These are phyloP conservation scores for Diplodia seriata DNA, from an alignment of 2,329 filamentous ascomycete genomes.

Conservation along the genomic window DNA sequence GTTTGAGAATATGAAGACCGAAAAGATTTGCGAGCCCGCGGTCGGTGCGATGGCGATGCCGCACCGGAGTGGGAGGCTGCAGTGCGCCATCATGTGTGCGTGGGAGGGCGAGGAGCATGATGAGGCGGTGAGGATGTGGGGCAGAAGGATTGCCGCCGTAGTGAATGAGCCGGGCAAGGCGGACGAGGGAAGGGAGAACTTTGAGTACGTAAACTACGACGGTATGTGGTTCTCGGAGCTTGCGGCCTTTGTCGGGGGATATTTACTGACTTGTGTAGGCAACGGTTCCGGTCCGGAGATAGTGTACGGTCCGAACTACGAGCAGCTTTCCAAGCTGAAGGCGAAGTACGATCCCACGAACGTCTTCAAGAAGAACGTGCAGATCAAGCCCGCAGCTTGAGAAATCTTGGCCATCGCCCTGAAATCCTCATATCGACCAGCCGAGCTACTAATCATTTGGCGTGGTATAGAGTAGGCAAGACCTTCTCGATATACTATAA, in stretches of 20 bases:
- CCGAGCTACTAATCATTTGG: too few species aligned
- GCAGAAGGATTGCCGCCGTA: conserved; percentile 11
- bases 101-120: conserved; percentile 15
- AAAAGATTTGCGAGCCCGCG: conserved; percentile 19
- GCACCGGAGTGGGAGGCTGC: conserved; percentile 32
- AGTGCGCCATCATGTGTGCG: conserved; percentile 2
- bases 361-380: conserved; percentile 38
- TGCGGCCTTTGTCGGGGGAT: conserved; percentile 20
- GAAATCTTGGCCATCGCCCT: not conserved
- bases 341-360: conserved; percentile 46
- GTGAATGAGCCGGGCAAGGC: conserved; percentile 34
- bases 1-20: conserved; percentile 28
- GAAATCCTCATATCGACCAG: not conserved
- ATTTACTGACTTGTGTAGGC: conserved; percentile 27
- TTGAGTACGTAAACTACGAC: conserved; percentile 46
- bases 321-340: conserved; percentile 44
- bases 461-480: too few species aligned
- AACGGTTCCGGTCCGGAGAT: conserved; percentile 40
- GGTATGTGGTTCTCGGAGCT: conserved; percentile 34
- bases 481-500: too few species aligned
- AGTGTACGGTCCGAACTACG: conserved; percentile 45
- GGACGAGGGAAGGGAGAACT: conserved; percentile 39
- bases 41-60: conserved; percentile 25
- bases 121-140: conserved; percentile 16
- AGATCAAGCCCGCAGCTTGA: not conserved